Base-by-base conservation (phyloP, 2,329 filamentous ascomycete genomes). In the Aspergillus arachidicola region DNA sequence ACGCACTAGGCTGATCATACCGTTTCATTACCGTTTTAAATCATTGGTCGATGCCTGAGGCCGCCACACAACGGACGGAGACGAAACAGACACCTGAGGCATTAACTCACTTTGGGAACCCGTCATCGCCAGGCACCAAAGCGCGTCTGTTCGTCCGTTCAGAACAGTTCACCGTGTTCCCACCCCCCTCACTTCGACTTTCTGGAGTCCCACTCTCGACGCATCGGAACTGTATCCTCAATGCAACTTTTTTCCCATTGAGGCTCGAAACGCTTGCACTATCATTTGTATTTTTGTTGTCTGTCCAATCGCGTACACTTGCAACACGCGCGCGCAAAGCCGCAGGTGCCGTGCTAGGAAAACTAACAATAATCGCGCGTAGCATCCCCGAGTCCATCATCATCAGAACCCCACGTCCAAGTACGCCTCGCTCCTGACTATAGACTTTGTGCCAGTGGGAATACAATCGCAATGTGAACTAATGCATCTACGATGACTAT, bases 51-150 rank as follows among this genome's bases (percentile, higher is more conserved):
- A 51, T 32, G 28, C 21, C 48, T 51, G 48, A 51, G 48, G 48
- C 48, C 9, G n/a, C 32, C 23, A 23, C 21, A n/a, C 38, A 41
- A 19, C 16, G 1, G 38, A n/a, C 6, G 19, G 38, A 9, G 16
- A 41, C 34, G 3, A 19, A 41, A 2, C 14, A 30, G 46, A 41
- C n/a, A 58, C 60, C 62, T 63, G 38, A 64, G 66, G 64, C 59
- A 45, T 21, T 19, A 9, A 46, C 12, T 12, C 11, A 30, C 50
- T 46, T 48, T 55, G 26, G 36, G 50, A 53, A 46, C 54, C 58
- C 41, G 51, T 59, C 56, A 62, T 59, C 59, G 48, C 60, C 64
- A 69, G 67, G 67, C 67, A 69, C 54, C 60, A 60, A 68, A 59
- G 64, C 66, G 68, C 68, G 68, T 69, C 64, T 41, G 63, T 67